A percentile compares a stretch with the other conserved stretches of the same genome.
phyloP scores from a whole-genome alignment of 169 alveolate genomes.

The Toxoplasma gondii region DNA sequence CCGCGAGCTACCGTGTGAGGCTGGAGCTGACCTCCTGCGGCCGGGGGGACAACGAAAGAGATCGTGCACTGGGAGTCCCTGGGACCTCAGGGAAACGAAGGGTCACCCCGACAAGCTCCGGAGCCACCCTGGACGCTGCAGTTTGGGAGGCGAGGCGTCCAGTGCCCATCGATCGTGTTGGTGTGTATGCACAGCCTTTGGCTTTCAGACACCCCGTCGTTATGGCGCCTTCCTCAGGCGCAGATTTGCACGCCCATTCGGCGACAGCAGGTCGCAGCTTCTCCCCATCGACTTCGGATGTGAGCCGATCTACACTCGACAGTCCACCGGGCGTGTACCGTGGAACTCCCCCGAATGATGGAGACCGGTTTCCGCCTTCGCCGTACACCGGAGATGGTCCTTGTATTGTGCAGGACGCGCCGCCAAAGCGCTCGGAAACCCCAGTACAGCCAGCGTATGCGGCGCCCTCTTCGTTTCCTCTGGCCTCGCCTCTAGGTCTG shows the following conservation, averaged over 20 bases:
- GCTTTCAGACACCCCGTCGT: background rate
- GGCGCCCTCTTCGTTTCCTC: background rate
- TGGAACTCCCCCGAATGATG: background rate
- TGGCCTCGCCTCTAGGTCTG: background rate
- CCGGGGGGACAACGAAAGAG: background rate
- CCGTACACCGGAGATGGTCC: no score
- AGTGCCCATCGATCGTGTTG: conserved; percentile 63
- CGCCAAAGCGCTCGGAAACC: background rate
- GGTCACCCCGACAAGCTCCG: background rate
- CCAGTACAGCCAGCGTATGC: background rate
- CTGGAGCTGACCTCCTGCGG: conserved; percentile 6
- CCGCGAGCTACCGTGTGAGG: background rate
- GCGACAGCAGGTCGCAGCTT: background rate
- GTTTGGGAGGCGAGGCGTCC: conserved; percentile 27
- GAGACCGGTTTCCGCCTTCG: no score
- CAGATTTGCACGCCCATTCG: background rate
- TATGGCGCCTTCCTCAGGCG: no score
- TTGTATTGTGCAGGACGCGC: no score
- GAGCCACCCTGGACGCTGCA: background rate
- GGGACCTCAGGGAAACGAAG: background rate
- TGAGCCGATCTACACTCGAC: background rate
- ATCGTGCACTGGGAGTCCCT: background rate
- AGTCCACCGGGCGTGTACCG: background rate
- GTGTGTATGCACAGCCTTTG: conserved; percentile 62
- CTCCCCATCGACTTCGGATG: no score